Evolutionary conservation across 495 filamentous ascomycete genomes (phyloP).

Genomic region (Lasiosphaeria ovina): DNA sequence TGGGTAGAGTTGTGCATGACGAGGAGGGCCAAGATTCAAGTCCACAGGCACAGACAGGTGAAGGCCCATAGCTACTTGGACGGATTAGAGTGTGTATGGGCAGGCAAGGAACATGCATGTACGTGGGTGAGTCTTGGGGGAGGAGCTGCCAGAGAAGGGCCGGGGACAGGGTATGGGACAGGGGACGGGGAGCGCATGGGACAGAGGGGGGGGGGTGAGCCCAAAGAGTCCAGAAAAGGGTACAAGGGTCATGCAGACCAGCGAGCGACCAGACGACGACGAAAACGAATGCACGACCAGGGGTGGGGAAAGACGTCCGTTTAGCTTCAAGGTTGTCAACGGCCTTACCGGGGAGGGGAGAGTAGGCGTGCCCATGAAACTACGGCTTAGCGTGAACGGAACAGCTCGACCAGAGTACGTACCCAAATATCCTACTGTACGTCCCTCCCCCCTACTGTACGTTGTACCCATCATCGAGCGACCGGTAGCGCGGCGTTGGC

Average conservation of each 20-base stretch:
- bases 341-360: constrained; percentile 27
- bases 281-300: not conserved
- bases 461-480: not conserved
- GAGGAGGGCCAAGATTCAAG: constrained; percentile 13
- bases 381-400: not conserved
- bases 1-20: constrained; percentile 20
- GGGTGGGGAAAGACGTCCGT: constrained; percentile 10
- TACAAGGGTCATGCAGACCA: constrained; percentile 15
- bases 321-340: constrained; percentile 21
- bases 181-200: constrained; percentile 15
- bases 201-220: constrained; percentile 11
- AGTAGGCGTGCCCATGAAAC: constrained; percentile 2
- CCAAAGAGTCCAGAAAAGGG: not conserved
- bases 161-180: constrained; percentile 18
- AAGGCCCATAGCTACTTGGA: constrained; percentile 7
- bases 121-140: constrained; percentile 17
- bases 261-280: constrained; percentile 4
- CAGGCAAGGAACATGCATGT: constrained; percentile 24
- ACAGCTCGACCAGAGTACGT: not conserved
- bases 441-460: not conserved
- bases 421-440: not conserved
- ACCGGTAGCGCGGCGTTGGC: not conserved
- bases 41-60: constrained; percentile 14
- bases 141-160: constrained; percentile 18
- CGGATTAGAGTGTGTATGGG: constrained; percentile 20